phyloP scores from a whole-genome alignment of 768 basidiomycete species.

The Cystobasidium onofrii region DNA sequence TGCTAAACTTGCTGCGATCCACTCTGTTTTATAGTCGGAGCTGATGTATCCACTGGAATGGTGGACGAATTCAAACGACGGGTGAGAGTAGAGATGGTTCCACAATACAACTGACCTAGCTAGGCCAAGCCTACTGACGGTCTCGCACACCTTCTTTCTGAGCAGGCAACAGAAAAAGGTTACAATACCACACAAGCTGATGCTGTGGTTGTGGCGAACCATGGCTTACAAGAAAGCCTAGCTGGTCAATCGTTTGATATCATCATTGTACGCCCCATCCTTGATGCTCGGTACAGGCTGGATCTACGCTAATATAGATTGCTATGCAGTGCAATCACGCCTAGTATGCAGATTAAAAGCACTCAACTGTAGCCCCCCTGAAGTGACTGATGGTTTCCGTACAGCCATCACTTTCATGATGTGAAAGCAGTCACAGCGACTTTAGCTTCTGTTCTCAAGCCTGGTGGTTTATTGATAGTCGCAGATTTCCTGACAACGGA shows the following conservation, averaged over 20 bases:
- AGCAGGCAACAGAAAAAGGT: not conserved
- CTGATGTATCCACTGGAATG: not conserved
- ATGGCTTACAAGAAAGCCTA: not conserved
- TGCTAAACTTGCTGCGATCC: too few species aligned
- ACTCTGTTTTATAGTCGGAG: not conserved
- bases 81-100: not conserved
- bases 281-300: not conserved
- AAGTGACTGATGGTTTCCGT: too few species aligned
- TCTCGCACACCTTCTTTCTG: not conserved
- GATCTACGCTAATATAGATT: not conserved
- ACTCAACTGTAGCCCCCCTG: not conserved
- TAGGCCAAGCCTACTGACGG: too few species aligned
- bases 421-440: constrained; percentile 1
- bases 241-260: not conserved
- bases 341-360: not conserved
- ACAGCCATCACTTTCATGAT: not conserved
- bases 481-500: not conserved
- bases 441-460: not conserved
- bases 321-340: not conserved
- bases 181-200: not conserved
- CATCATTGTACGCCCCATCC: not conserved
- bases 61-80: not conserved
- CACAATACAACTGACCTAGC: too few species aligned
- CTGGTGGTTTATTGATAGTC: not conserved
- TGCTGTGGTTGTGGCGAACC: not conserved